A percentile compares a stretch with the other conserved stretches of the same genome.
Evolutionary conservation across 192 early-diverging fungal species (phyloP).

Genomic region (Coemansia sp.): DNA sequence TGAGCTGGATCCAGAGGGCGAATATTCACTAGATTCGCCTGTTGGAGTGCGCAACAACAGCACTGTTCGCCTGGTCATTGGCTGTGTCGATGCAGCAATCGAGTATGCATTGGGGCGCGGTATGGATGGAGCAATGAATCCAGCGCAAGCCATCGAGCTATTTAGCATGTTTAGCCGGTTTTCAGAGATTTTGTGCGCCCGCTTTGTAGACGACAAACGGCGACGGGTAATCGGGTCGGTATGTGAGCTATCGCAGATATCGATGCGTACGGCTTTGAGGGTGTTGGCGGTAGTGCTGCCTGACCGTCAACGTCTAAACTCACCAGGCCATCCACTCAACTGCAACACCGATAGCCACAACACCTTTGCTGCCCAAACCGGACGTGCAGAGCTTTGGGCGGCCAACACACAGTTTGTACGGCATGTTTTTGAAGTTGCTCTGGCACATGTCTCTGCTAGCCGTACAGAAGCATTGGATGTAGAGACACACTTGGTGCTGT

Average conservation of each 20-base stretch:
- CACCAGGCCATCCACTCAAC: conserved; percentile 15
- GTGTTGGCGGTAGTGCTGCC: conserved; percentile 25
- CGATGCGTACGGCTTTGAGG: conserved; percentile 3
- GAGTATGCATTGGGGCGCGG: conserved; percentile 33
- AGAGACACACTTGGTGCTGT: conserved; percentile 7
- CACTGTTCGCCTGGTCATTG: conserved; percentile 54
- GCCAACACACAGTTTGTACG: conserved; percentile 21
- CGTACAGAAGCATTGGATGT: neutral
- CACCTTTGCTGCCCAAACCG: conserved; percentile 7
- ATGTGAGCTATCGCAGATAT: conserved; percentile 25
- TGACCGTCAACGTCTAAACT: conserved; percentile 6
- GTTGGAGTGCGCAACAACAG: conserved; percentile 59
- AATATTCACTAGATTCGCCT: conserved; percentile 56
- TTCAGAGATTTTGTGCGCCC: conserved; percentile 24
- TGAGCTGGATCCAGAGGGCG: conserved; percentile 62
- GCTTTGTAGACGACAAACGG: conserved; percentile 33
- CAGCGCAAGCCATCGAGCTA: conserved; percentile 23
- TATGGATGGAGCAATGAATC: neutral
- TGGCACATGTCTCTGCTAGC: conserved; percentile 18
- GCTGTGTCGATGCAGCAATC: conserved; percentile 58
- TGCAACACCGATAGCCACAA: neutral
- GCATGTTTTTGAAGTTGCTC: conserved; percentile 26
- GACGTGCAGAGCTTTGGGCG: conserved; percentile 13
- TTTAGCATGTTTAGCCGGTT: conserved; percentile 27
- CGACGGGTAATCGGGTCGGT: conserved; percentile 10